Evolutionary conservation across 2,329 filamentous ascomycete genomes (phyloP).

Genomic region (Epichloe typhina): DNA sequence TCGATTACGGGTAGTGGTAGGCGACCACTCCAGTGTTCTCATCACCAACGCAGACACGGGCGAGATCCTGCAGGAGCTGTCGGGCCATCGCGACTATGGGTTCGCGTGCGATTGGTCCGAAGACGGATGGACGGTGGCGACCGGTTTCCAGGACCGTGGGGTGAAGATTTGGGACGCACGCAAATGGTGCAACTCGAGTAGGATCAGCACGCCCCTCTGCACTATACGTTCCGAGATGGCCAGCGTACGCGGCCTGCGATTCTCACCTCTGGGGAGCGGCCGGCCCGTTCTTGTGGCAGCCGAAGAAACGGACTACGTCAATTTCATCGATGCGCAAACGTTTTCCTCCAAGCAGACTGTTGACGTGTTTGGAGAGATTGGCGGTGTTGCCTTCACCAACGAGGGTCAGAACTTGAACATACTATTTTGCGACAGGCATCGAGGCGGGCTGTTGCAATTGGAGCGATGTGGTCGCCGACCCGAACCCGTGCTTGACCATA

Average conservation of each 20-base stretch:
- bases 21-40: constrained; percentile 51
- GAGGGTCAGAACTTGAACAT: constrained; percentile 56
- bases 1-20: constrained; percentile 59
- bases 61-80: constrained; percentile 40
- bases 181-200: constrained; percentile 45
- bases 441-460: constrained; percentile 55
- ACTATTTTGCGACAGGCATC: constrained; percentile 49
- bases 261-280: constrained; percentile 58
- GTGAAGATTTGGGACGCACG: constrained; percentile 68
- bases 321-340: constrained; percentile 53
- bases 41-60: constrained; percentile 59
- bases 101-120: constrained; percentile 73
- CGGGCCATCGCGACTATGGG: constrained; percentile 55
- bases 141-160: constrained; percentile 61
- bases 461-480: constrained; percentile 29
- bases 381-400: constrained; percentile 52
- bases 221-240: constrained; percentile 53
- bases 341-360: constrained; percentile 55
- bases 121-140: constrained; percentile 63
- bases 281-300: constrained; percentile 55
- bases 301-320: constrained; percentile 63
- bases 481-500: constrained; percentile 13
- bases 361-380: constrained; percentile 64
- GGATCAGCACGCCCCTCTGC: constrained; percentile 32
- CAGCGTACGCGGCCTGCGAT: constrained; percentile 54